Evolutionary conservation across 225 moss, liverwort and hornwort genomes (phyloP), one percentile per base, ranked within the genome.

Genomic region (Polytrichum formosum): DNA sequence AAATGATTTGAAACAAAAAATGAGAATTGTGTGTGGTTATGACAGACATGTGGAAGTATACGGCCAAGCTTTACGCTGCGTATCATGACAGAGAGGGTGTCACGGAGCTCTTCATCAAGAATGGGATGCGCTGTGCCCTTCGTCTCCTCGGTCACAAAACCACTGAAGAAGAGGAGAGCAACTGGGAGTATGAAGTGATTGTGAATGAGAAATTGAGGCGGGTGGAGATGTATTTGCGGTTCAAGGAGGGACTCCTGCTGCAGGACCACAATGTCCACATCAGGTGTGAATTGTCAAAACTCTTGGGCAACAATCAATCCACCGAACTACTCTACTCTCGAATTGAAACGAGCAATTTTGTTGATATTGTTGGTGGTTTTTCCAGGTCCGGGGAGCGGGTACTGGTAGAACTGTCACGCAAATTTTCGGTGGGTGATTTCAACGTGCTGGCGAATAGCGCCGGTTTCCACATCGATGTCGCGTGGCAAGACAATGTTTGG

Each of bases 11-110:
- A 46, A 16, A 46, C 46, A 10, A 13, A 46, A 10, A 46, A 46
- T 46, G 16, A 46, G 46, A 46, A 46, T 46, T 46, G 13, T 46
- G 46, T 16, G 16, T 4, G 46, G 21, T 23, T 66, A 20, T 29
- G 73, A 64, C 68, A 96, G 95, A 96, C 55, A 90, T 93, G 89
- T 96, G 96, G 93, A 96, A 96, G 77, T 85, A 90, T 23, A 65
- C 30, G 17, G 64, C 59, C 9, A 91, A 72, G 72, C 74, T 93
- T 18, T 79, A 83, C 31, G 84, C 85, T 0, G 93, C 95, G 1
- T 96, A 96, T 62, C 78, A 93, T 69, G 93, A 93, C 56, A 77
- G 74, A 28, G 21, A 53, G 21, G 96, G 96, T 2, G 78, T 93
- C 20, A 87, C 91, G 8, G 93, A 93, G 73, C 74, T 77, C 10